Evolutionary conservation across 2,329 filamentous ascomycete genomes (phyloP).

Genomic region (Exserohilum turcica): DNA sequence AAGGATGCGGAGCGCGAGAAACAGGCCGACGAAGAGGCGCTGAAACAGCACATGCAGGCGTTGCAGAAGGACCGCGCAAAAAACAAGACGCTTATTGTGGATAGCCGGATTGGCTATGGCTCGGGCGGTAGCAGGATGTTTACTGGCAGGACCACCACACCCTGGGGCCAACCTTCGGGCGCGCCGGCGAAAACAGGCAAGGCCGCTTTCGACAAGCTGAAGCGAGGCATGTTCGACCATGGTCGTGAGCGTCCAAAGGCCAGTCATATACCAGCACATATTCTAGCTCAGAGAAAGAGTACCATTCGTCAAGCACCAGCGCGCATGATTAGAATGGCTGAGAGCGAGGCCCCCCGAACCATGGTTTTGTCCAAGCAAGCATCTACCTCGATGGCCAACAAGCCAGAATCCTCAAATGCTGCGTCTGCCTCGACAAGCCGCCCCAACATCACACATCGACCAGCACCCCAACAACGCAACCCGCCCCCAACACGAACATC

Average conservation of each 20-base stretch:
- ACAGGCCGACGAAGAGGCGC: slow-evolving; percentile 35
- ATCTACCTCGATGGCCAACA: slow-evolving; percentile 27
- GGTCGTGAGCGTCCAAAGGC: slow-evolving; percentile 40
- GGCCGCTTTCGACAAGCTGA: slow-evolving; percentile 43
- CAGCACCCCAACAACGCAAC: slow-evolving; percentile 20
- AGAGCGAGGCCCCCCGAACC: slow-evolving; percentile 29
- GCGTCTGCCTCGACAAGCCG: slow-evolving; percentile 9
- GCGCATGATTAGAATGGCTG: slow-evolving; percentile 39
- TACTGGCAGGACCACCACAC: slow-evolving; percentile 18
- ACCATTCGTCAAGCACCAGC: slow-evolving; percentile 36
- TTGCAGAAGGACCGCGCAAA: slow-evolving; percentile 38
- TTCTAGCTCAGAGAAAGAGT: slow-evolving; percentile 32
- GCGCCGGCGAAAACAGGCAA: slow-evolving; percentile 44
- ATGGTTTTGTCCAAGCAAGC: slow-evolving; percentile 37
- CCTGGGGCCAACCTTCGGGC: slow-evolving; percentile 30
- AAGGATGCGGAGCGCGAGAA: slow-evolving; percentile 48
- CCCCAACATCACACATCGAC: slow-evolving; percentile 33
- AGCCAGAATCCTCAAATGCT: slow-evolving; percentile 9
- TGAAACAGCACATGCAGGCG: slow-evolving; percentile 41
- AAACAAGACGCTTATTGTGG: slow-evolving; percentile 42
- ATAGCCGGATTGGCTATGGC: slow-evolving; percentile 32
- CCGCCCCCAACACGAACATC: slow-evolving; percentile 26
- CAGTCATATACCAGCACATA: slow-evolving; percentile 34
- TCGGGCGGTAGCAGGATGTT: slow-evolving; percentile 24
- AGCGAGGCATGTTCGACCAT: slow-evolving; percentile 41